Percentiles rank a stretch among this genome's conserved stretches.
phyloP scores from a whole-genome alignment of 1,284 basidiomycete genomes.

The Trichosporon sp. region DNA sequence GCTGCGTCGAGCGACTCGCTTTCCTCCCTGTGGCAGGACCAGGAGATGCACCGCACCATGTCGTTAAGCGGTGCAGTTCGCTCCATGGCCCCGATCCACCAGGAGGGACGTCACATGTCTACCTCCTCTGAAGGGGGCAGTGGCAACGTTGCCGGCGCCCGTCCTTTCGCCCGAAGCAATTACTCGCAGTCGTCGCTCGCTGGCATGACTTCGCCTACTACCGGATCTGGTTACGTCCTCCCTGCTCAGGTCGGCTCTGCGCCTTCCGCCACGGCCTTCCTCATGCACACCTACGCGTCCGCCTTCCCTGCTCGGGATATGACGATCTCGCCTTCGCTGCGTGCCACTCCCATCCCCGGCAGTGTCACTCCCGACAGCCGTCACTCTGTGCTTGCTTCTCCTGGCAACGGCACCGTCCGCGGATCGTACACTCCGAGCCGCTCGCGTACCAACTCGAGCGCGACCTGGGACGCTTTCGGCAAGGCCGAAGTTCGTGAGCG shows the following conservation, averaged over 20 bases:
- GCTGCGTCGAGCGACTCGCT: conserved; percentile 39
- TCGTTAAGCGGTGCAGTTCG: conserved; percentile 36
- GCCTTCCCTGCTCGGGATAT: conserved; percentile 44
- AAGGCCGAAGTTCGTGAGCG: conserved; percentile 37
- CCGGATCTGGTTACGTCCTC: conserved; percentile 21
- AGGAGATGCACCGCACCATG: conserved; percentile 29
- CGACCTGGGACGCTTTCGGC: conserved; percentile 51
- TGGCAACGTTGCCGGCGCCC: conserved; percentile 22
- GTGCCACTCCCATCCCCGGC: conserved; percentile 21
- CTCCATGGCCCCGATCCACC: conserved; percentile 40
- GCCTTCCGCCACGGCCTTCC: conserved; percentile 42
- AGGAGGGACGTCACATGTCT: conserved; percentile 30
- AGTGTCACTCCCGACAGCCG: conserved; percentile 19
- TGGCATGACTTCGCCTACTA: conserved; percentile 29
- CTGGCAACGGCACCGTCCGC: conserved; percentile 25
- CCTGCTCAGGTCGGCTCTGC: conserved; percentile 46
- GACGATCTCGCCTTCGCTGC: conserved; percentile 24
- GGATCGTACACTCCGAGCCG: conserved; percentile 28
- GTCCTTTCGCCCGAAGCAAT: conserved; percentile 39
- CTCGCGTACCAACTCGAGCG: conserved; percentile 37
- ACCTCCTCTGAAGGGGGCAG: conserved; percentile 31
- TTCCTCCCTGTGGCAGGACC: conserved; percentile 40
- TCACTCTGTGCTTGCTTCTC: background rate
- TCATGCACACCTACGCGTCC: conserved; percentile 46
- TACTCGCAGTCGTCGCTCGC: conserved; percentile 49